Percentiles rank a stretch among this genome's conserved stretches.
Conservation (phyloP, 805 yeast genomes). For the Cyberlindnera xylosilytica region DNA sequence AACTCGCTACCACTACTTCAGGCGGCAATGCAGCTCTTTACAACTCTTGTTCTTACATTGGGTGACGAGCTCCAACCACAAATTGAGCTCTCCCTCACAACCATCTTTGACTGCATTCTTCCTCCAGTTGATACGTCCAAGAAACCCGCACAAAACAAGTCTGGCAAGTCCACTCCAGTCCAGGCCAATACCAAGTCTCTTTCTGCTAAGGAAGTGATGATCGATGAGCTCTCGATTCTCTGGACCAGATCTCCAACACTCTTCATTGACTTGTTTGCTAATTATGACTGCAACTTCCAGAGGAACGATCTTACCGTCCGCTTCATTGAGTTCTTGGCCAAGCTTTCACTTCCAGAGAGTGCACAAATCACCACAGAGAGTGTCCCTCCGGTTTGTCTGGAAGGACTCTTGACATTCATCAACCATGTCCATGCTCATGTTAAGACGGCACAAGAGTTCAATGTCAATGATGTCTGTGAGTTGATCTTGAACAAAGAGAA, state of each 20-base stretch:
- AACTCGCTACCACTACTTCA: slow-evolving; percentile 74
- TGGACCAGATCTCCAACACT: slow-evolving; percentile 81
- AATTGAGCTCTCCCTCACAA: slow-evolving; percentile 65
- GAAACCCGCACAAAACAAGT: slow-evolving; percentile 12
- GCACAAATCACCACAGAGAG: slow-evolving; percentile 75
- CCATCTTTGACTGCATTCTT: slow-evolving; percentile 58
- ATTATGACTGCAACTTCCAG: slow-evolving; percentile 89
- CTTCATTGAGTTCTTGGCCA: slow-evolving; percentile 66
- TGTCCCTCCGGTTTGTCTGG: slow-evolving; percentile 92
- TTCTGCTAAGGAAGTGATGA: slow-evolving; percentile 69
- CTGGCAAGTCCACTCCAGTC: slow-evolving; percentile 33
- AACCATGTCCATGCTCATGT: slow-evolving; percentile 54
- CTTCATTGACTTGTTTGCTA: slow-evolving; percentile 72
- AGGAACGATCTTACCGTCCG: slow-evolving; percentile 72
- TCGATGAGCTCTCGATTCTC: slow-evolving; percentile 77
- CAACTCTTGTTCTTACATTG: slow-evolving; percentile 66
- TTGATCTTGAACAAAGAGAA: slow-evolving; percentile 34
- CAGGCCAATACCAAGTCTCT: slow-evolving; percentile 25
- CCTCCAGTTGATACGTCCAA: slow-evolving; percentile 32
- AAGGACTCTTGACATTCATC: slow-evolving; percentile 74
- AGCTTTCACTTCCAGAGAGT: slow-evolving; percentile 80
- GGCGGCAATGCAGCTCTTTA: slow-evolving; percentile 70
- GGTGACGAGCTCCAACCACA: slow-evolving; percentile 71
- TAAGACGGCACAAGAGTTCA: slow-evolving; percentile 21
- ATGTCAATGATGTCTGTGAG: slow-evolving; percentile 14